Evolutionary conservation across 2,329 filamentous ascomycete species (phyloP).

Genomic region (Sarocladiaceae sp.): DNA sequence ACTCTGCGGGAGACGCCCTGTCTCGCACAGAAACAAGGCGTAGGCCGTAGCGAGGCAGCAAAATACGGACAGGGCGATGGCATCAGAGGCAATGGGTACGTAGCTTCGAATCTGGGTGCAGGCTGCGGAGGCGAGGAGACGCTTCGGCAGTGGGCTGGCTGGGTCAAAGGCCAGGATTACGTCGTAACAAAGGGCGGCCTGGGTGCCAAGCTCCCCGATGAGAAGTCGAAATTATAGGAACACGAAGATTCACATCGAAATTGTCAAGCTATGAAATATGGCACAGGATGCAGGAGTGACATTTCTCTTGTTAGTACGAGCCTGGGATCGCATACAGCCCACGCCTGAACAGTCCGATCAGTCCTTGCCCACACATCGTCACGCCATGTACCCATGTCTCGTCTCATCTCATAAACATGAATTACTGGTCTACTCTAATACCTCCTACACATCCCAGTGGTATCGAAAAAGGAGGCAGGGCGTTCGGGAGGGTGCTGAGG

Average conservation of each 20-base stretch:
- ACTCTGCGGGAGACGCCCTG: slow-evolving; percentile 65
- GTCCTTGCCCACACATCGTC: background rate
- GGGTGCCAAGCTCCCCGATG: slow-evolving; percentile 31
- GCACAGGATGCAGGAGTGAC: too few species aligned
- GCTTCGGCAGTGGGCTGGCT: slow-evolving; percentile 68
- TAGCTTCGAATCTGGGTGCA: slow-evolving; percentile 49
- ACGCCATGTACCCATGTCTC: background rate
- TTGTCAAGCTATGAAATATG: too few species aligned
- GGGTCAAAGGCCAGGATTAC: slow-evolving; percentile 66
- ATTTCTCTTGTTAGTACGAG: too few species aligned
- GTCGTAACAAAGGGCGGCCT: slow-evolving; percentile 58
- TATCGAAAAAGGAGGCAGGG: slow-evolving; percentile 8
- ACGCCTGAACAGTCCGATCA: too few species aligned
- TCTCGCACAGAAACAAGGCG: slow-evolving; percentile 49
- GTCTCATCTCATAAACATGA: slow-evolving; percentile 1
- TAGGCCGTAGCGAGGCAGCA: slow-evolving; percentile 21
- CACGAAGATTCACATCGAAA: too few species aligned
- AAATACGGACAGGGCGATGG: slow-evolving; percentile 58
- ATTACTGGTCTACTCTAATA: slow-evolving; percentile 7
- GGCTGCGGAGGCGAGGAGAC: slow-evolving; percentile 68
- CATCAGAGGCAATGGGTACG: slow-evolving; percentile 62
- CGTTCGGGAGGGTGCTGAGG: background rate
- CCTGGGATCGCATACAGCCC: too few species aligned
- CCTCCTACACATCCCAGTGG: slow-evolving; percentile 6
- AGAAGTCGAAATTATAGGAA: slow-evolving; percentile 26